Evolutionary conservation across 129 eudicot species (phyloP).

Genomic region (Deinandra increscens): DNA sequence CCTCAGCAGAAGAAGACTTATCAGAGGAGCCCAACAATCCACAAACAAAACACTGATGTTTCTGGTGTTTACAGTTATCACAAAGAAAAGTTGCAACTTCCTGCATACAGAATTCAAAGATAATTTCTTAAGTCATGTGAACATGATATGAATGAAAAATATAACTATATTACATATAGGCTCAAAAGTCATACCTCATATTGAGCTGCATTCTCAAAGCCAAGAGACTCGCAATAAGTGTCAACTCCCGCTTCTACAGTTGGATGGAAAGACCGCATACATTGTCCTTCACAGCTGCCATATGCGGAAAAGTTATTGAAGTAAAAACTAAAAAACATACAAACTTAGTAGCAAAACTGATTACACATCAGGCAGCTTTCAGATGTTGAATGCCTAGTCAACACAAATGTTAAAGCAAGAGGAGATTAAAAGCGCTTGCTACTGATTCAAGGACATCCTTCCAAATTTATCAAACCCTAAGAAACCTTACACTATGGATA

Average conservation of each 20-base stretch:
- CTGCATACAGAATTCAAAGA: conserved; percentile 36
- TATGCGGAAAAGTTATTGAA: conserved; percentile 8
- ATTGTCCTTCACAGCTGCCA: conserved; percentile 82
- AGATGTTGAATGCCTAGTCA: conserved; percentile 1
- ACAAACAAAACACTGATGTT: conserved; percentile 79
- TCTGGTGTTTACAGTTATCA: conserved; percentile 66
- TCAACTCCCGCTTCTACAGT: conserved; percentile 58
- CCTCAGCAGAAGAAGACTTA: conserved; percentile 66
- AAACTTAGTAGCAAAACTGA: conserved; percentile 4
- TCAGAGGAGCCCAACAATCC: conserved; percentile 77
- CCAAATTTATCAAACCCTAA: conserved; percentile 5
- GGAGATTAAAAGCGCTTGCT: neutral
- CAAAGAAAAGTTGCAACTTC: conserved; percentile 57
- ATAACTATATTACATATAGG: neutral
- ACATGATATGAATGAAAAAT: conserved; percentile 1
- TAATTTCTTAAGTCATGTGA: neutral
- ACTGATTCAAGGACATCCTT: neutral
- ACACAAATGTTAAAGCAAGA: neutral
- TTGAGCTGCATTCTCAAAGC: conserved; percentile 47
- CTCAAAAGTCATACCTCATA: conserved; percentile 61
- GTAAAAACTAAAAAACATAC: neutral
- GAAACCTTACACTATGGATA: neutral
- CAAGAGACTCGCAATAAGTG: conserved; percentile 62
- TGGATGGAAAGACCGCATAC: conserved; percentile 86
- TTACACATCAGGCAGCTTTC: neutral